Conservation (phyloP, 495 filamentous ascomycete species). For the Penicillium chermesinum region DNA sequence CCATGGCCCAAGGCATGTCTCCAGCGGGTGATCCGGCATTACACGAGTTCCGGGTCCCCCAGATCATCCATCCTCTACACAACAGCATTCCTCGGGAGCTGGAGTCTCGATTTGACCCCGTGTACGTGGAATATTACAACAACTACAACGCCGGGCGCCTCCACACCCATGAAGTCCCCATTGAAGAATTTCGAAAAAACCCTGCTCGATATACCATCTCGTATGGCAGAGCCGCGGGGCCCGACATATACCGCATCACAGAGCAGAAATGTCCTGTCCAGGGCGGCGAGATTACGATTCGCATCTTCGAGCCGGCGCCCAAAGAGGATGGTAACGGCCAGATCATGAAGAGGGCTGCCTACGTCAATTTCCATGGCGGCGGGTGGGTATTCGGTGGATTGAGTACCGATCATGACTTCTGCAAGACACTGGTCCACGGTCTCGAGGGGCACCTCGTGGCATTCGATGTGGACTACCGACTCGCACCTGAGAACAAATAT, state of each 20-base stretch:
- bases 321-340: constrained; percentile 23
- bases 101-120: constrained; percentile 28
- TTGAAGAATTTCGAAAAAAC: constrained; percentile 39
- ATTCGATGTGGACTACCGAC: constrained; percentile 37
- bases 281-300: constrained; percentile 31
- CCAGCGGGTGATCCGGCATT: constrained; percentile 9
- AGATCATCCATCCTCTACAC: constrained; percentile 28
- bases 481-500: constrained; percentile 34
- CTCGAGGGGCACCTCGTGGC: constrained; percentile 34
- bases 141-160: constrained; percentile 38
- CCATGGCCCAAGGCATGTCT: constrained; percentile 4
- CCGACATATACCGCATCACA: constrained; percentile 35
- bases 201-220: constrained; percentile 32
- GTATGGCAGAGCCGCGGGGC: constrained; percentile 31
- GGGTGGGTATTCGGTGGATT: constrained; percentile 40
- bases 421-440: constrained; percentile 31
- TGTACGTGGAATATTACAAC: constrained; percentile 35
- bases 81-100: constrained; percentile 35
- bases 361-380: constrained; percentile 38
- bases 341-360: constrained; percentile 32
- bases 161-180: constrained; percentile 38
- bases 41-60: constrained; percentile 19
- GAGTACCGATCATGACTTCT: constrained; percentile 30
- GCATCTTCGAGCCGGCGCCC: constrained; percentile 34
- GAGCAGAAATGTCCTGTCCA: constrained; percentile 36